These are phyloP conservation scores for Rhodotorula sp. DNA, from an alignment of 1,284 basidiomycete species.

Conservation along the genomic window DNA sequence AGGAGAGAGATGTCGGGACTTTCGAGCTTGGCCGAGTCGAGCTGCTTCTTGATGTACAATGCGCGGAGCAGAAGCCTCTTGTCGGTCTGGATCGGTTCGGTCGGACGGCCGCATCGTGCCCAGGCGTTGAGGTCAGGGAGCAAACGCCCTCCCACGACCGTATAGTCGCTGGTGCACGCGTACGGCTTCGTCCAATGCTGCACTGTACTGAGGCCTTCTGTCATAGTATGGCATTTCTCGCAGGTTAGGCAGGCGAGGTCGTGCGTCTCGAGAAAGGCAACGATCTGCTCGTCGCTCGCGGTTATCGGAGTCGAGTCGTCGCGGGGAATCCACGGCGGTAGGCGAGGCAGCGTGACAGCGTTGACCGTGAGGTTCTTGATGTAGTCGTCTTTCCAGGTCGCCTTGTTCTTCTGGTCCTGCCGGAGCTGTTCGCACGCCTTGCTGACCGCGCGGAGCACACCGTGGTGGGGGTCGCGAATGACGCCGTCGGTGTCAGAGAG, in stretches of 20 bases:
- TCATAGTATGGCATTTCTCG: neutral
- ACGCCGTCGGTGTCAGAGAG: neutral
- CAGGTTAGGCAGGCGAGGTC: conserved; percentile 1
- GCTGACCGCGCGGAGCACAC: neutral
- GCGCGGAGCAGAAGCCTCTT: neutral
- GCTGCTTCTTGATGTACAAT: conserved; percentile 2
- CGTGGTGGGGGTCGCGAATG: conserved; percentile 6
- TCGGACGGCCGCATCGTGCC: neutral
- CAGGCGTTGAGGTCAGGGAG: neutral
- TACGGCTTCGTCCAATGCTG: neutral
- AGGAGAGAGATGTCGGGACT: too few relatives aligned
- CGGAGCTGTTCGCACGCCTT: neutral
- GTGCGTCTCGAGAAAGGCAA: neutral
- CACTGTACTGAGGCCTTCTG: neutral
- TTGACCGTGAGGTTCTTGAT: neutral
- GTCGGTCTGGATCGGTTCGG: neutral
- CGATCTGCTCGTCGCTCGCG: conserved; percentile 15
- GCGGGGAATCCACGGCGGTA: conserved; percentile 16
- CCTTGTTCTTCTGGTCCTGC: neutral
- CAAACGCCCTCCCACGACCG: too few relatives aligned
- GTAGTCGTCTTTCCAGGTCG: neutral
- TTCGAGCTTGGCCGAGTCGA: neutral
- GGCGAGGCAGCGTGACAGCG: conserved; percentile 8
- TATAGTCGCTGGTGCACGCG: neutral
- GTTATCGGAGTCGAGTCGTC: neutral